Base-by-base conservation (phyloP, 2,329 filamentous ascomycete species). In the Talaromyces sp. region DNA sequence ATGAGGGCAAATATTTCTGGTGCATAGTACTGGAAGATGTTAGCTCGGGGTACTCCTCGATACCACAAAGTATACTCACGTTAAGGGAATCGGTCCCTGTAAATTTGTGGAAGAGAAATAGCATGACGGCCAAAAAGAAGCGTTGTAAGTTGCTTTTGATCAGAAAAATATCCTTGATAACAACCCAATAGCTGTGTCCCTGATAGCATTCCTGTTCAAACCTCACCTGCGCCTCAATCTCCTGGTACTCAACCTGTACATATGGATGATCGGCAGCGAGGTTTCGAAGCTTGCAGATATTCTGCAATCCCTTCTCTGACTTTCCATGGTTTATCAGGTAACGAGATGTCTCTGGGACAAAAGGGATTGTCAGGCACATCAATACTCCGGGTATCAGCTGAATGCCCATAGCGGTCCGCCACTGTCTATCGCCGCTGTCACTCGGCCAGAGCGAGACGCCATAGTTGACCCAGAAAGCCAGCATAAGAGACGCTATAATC, bases 31-130 rank as follows among this genome's bases (percentile, higher is more conserved):
- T 66, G 24, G 1, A 17, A 2, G 51, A 12, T 7, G 26, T 58
- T 58, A 58, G 31, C 32, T 31, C 21, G 3, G 24, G n/a, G 11
- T 24, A 26, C 14, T 24, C 4, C 26, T 14, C 41, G 0, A n/a
- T 54, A 31, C 19, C 2, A 9, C 5, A 9, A 41, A 14, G 31
- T 17, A 52, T 21, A 64, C 65, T 46, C 27, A 66, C 65, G 24
- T 77, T 77, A 19, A 78, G 56, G 6, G 69, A 69, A 62, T 77
- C 74, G 1, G 74, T 77, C 0, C 76, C 75, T 2, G 74, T 78
- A 26, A 77, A 72, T 38, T 78, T 77, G 64, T 78, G 75, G 59
- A 77, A 77, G 1, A 78, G 48, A 58, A 76, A 75, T 11, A 76
- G 62, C 65, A 72, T 72, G 2, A 71, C 65, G 1, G 73, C 69